Evolutionary conservation across 129 eudicot species (phyloP), one percentile per base, ranked within the genome.

Genomic region (Solidago caesia): DNA sequence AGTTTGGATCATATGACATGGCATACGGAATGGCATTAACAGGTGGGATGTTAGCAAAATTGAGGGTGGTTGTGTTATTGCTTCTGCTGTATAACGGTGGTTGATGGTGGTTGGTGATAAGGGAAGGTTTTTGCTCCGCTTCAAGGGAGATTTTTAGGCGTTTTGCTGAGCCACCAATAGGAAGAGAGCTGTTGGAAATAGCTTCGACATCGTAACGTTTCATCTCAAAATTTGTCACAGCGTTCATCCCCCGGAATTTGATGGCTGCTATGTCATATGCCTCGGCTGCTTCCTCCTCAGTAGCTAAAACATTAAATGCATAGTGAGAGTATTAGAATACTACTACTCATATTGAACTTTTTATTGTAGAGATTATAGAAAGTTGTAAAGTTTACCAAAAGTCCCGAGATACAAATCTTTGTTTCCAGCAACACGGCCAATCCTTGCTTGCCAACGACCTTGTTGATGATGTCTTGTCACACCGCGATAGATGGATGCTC

Each of bases 251-350:
- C 6, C 97, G 87, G 87, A 89, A 92, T 72, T 92, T 92, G 52
- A 92, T 92, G 27, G 97, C 97, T 8, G 97, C 97, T 82, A 92
- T 92, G 87, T 92, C 97, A 9, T 92, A 92, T 0, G 97, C 97
- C 77, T 92, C 97, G 0, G 97, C 97, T 53, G 97, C 97, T 82
- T 92, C 97, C 77, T 89, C 93, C 72, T 92, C 97, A 0, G 97
- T 92, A 48, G 97, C 97, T 92, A 85, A 44, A 75, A 16, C 67
- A 52, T 62, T 2, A 27, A 15, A 62, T 8, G 11, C 27, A 49
- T 14, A 61, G 9, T 16, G 33, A 56, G 49, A 45, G 13, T 21
- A 6, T 42, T 25, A 56, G 60, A 67, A 6, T 2, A 62, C 7
- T 14, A 29, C 2, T 21, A 6, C 33, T 6, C 64, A 33, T 7